A percentile compares a stretch with the other conserved stretches of the same genome.
Evolutionary conservation across 2,329 filamentous ascomycete genomes (phyloP).

Genomic region (Septoria petroselini): DNA sequence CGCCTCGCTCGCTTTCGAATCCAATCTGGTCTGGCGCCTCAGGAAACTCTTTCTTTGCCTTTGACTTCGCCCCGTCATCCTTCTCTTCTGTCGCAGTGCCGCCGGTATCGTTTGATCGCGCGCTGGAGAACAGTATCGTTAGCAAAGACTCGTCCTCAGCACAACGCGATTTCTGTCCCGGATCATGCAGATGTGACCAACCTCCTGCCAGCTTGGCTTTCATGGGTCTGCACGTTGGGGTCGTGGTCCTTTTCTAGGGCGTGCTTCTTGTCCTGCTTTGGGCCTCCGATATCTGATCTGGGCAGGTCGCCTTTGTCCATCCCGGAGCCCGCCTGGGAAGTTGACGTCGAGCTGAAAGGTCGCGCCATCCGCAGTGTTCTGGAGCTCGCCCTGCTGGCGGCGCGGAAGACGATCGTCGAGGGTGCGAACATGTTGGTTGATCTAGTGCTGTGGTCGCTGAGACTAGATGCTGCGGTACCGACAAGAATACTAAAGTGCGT

Average conservation of each 20-base stretch:
- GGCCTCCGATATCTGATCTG: constrained; percentile 23
- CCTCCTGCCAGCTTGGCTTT: constrained; percentile 21
- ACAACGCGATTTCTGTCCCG: background rate
- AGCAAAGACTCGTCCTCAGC: background rate
- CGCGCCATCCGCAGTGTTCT: constrained; percentile 3
- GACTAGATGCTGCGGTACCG: background rate
- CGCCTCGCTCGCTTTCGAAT: constrained; percentile 52
- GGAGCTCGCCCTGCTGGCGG: constrained; percentile 2
- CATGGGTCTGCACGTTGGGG: constrained; percentile 28
- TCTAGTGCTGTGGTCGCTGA: constrained; percentile 1
- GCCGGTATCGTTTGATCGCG: constrained; percentile 37
- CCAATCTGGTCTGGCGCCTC: constrained; percentile 49
- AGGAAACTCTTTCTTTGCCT: constrained; percentile 49
- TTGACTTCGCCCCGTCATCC: constrained; percentile 36
- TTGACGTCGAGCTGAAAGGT: constrained; percentile 18
- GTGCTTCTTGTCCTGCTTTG: constrained; percentile 25
- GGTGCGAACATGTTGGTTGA: constrained; percentile 34
- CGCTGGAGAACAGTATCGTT: constrained; percentile 20
- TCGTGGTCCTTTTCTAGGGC: constrained; percentile 30
- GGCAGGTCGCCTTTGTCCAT: constrained; percentile 13
- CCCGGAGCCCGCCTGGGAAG: constrained; percentile 10
- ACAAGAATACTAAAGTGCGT: too few relatives aligned
- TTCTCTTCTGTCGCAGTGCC: constrained; percentile 42
- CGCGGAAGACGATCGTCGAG: constrained; percentile 41
- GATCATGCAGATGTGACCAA: constrained; percentile 16